phyloP scores from a whole-genome alignment of 345 rosid genomes.

The Eucalyptus albens region DNA sequence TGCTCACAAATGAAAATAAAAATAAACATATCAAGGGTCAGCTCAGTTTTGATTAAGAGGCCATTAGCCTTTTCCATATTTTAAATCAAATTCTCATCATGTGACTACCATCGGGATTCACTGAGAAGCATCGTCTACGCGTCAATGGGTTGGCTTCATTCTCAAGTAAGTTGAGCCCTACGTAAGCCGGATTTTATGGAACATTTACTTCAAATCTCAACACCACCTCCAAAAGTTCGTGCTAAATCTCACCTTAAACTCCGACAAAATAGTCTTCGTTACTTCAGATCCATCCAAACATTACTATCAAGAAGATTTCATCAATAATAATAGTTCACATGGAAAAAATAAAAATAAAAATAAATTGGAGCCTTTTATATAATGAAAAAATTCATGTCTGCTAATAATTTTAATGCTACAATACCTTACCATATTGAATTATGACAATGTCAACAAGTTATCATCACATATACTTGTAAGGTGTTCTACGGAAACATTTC shows the following conservation, averaged over 20 bases:
- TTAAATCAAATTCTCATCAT: neutral
- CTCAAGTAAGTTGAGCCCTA: neutral
- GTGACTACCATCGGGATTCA: neutral
- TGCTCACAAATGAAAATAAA: neutral
- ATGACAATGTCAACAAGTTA: neutral
- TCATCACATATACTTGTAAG: neutral
- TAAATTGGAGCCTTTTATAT: neutral
- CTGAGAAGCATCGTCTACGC: neutral
- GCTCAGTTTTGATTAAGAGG: neutral
- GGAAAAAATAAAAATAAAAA: neutral
- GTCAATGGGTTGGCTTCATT: neutral
- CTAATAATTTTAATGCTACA: accelerated
- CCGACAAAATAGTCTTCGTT: neutral
- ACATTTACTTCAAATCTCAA: neutral
- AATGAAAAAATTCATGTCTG: neutral
- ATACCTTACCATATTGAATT: neutral
- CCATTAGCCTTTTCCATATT: neutral
- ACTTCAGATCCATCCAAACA: neutral
- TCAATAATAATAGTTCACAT: neutral
- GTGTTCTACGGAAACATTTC: neutral
- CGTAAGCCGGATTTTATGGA: neutral
- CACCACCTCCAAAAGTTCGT: neutral
- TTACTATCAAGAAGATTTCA: neutral
- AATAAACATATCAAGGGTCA: neutral
- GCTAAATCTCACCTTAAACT: neutral